These are phyloP conservation scores for Xylaria polymorpha DNA, from an alignment of 2,329 filamentous ascomycete species.

Conservation along the genomic window DNA sequence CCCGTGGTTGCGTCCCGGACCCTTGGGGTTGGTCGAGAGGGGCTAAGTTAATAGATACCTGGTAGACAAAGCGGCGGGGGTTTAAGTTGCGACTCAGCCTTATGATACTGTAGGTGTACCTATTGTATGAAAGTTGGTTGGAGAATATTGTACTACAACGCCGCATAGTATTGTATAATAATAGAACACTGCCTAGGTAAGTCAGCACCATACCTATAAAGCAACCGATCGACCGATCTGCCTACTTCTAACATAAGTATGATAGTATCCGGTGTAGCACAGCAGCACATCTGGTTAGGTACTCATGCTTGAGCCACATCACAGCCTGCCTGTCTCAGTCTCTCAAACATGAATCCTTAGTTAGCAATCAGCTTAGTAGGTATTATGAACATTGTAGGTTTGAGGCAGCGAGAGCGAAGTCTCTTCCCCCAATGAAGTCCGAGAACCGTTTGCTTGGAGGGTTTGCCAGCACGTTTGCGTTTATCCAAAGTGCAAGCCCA, in stretches of 20 bases:
- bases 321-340: slow-evolving; percentile 1
- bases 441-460: neutral
- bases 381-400: neutral
- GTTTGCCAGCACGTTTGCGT: neutral
- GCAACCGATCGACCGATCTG: neutral
- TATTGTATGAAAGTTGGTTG: slow-evolving; percentile 8
- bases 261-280: neutral
- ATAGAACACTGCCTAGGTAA: slow-evolving; percentile 18
- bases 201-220: neutral
- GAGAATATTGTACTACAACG: neutral
- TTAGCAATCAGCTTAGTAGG: neutral
- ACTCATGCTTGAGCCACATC: slow-evolving; percentile 2
- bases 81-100: slow-evolving; percentile 29
- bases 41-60: slow-evolving; percentile 12
- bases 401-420: neutral
- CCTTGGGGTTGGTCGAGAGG: slow-evolving; percentile 13
- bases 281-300: neutral
- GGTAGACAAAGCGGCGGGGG: neutral
- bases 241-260: neutral
- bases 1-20: neutral
- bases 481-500: neutral
- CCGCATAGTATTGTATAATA: slow-evolving; percentile 20
- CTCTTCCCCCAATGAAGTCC: neutral
- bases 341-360: neutral
- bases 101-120: slow-evolving; percentile 9